Conservation (phyloP, 495 filamentous ascomycete species). For the Penicillium silybi region DNA sequence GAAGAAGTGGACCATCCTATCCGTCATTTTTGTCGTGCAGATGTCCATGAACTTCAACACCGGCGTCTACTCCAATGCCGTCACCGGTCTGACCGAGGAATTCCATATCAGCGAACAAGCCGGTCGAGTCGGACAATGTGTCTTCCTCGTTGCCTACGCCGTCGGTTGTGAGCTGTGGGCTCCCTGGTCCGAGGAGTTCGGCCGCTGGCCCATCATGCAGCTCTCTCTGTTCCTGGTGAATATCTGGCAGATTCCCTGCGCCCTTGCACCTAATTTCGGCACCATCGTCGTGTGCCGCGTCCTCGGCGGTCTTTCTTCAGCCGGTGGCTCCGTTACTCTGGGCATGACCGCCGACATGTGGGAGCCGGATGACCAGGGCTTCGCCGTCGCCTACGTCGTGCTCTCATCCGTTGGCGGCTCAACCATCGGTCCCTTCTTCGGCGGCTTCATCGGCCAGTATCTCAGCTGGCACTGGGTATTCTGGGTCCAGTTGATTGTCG, state of each 20-base stretch:
- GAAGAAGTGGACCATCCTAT: conserved; percentile 75
- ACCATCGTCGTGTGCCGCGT: conserved; percentile 62
- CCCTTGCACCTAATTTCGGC: conserved; percentile 63
- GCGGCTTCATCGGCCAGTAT: conserved; percentile 67
- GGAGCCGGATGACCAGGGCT: conserved; percentile 63
- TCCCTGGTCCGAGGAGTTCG: conserved; percentile 75
- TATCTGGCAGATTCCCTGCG: conserved; percentile 70
- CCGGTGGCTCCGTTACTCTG: conserved; percentile 75
- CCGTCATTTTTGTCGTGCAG: conserved; percentile 71
- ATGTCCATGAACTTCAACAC: conserved; percentile 87
- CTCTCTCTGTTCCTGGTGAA: conserved; percentile 67
- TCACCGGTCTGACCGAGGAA: conserved; percentile 55
- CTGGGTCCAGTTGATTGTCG: conserved; percentile 78
- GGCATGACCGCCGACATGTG: conserved; percentile 82
- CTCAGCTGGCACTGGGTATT: conserved; percentile 73
- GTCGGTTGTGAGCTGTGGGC: conserved; percentile 84
- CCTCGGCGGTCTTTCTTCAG: conserved; percentile 67
- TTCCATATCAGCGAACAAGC: conserved; percentile 62
- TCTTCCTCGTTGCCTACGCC: conserved; percentile 70
- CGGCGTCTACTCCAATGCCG: conserved; percentile 64
- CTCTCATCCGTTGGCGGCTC: conserved; percentile 74
- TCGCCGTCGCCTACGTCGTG: conserved; percentile 68
- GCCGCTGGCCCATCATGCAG: conserved; percentile 71
- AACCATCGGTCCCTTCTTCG: conserved; percentile 72
- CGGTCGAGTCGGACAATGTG: conserved; percentile 61